These are phyloP conservation scores for Fusarium marasasianum DNA, from an alignment of 2,329 filamentous ascomycete genomes.

Conservation along the genomic window DNA sequence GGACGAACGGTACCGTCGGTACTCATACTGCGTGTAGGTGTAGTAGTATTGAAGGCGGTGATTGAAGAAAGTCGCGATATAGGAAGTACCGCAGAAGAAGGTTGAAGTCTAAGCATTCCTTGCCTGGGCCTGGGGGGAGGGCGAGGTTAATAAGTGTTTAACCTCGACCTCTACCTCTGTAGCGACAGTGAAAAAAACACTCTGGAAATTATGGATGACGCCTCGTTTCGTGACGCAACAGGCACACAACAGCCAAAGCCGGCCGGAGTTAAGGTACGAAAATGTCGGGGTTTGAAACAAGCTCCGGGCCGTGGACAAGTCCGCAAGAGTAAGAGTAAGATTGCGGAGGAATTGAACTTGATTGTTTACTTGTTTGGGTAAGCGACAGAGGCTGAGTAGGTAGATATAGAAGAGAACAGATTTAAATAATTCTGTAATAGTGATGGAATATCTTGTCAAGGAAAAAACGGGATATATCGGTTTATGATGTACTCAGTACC, in stretches of 20 bases:
- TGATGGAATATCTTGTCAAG: background rate
- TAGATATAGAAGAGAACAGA: background rate
- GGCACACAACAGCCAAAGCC: background rate
- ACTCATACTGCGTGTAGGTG: constrained; percentile 46
- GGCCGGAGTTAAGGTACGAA: constrained; percentile 41
- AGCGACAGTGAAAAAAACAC: constrained; percentile 19
- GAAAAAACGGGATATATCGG: constrained; percentile 42
- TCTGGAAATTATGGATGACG: constrained; percentile 40
- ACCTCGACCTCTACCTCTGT: constrained; percentile 37
- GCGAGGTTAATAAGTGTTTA: constrained; percentile 30
- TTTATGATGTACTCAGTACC: constrained; percentile 28
- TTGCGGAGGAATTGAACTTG: background rate
- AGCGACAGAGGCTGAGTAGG: background rate
- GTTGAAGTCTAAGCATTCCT: constrained; percentile 58
- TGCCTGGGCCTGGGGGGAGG: constrained; percentile 36
- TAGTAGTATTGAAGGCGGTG: constrained; percentile 40
- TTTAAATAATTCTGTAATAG: background rate
- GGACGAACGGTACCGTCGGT: constrained; percentile 44
- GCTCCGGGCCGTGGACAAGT: constrained; percentile 32
- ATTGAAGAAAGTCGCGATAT: constrained; percentile 52
- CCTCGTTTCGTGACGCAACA: constrained; percentile 31
- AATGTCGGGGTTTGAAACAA: constrained; percentile 33
- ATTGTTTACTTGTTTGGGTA: constrained; percentile 26
- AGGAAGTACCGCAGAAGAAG: constrained; percentile 52
- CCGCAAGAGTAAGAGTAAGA: constrained; percentile 20